These are phyloP conservation scores for Capronia americana DNA, from an alignment of 2,329 filamentous ascomycete species.

Conservation along the genomic window DNA sequence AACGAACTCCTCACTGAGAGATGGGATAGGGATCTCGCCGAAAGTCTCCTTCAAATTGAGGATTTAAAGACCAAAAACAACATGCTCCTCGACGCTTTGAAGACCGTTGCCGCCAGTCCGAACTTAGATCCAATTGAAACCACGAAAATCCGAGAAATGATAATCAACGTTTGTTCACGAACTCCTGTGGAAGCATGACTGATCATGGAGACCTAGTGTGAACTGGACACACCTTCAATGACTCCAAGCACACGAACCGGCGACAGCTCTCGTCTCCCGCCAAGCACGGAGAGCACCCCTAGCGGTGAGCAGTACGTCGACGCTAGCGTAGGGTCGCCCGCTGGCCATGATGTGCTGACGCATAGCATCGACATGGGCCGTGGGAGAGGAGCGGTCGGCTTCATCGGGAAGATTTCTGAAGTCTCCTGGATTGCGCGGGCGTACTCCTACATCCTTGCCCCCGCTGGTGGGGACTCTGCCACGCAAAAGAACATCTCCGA, in stretches of 20 bases:
- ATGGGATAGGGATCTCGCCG: not conserved
- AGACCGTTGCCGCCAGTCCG: not conserved
- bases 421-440: slow-evolving; percentile 36
- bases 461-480: not conserved
- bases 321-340: not conserved
- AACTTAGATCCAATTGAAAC: not conserved
- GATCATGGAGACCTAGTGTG: slow-evolving; percentile 1
- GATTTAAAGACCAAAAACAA: not conserved
- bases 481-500: not conserved
- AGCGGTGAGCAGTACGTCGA: not conserved
- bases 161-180: not conserved
- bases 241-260: not conserved
- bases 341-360: not conserved
- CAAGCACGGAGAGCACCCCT: not conserved
- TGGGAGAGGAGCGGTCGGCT: slow-evolving; percentile 32
- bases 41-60: not conserved
- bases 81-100: not conserved
- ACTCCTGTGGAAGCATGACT: not conserved
- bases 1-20: not conserved
- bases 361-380: slow-evolving; percentile 18
- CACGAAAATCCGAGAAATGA: not conserved
- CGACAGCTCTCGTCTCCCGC: not conserved
- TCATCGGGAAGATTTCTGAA: slow-evolving; percentile 35
- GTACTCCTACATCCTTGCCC: slow-evolving; percentile 3
- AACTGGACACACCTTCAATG: not conserved